phyloP scores from a whole-genome alignment of 179 eudicot species.

The Drosera spatulata region DNA sequence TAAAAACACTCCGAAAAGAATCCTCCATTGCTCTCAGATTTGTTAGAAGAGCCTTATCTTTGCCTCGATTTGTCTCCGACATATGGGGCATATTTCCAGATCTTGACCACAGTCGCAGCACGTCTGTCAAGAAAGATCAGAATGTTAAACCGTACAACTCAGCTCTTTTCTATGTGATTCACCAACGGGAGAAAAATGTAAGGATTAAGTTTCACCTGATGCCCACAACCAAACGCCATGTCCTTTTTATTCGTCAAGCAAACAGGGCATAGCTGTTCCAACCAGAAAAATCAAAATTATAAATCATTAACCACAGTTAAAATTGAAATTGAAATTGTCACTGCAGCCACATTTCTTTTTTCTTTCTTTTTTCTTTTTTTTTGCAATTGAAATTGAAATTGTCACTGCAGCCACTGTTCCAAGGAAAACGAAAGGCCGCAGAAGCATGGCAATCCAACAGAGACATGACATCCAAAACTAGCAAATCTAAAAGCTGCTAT shows the following conservation, averaged over 20 bases:
- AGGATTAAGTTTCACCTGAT: conserved; percentile 22
- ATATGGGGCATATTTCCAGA: conserved; percentile 38
- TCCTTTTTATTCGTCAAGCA: conserved; percentile 36
- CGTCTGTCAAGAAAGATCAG: conserved; percentile 16
- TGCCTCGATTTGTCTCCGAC: conserved; percentile 32
- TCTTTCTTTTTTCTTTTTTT: no score
- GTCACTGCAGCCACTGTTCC: no score
- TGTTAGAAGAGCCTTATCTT: conserved; percentile 30
- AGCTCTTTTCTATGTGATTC: background rate
- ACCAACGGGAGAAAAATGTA: background rate
- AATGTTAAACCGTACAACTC: background rate
- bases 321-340: background rate
- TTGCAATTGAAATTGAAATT: no score
- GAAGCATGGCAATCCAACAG: no score
- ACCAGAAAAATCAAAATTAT: background rate
- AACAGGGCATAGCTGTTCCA: conserved; percentile 35
- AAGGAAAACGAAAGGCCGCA: no score
- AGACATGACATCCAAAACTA: no score
- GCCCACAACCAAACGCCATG: conserved; percentile 55
- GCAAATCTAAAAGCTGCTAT: no score
- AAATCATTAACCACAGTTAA: background rate
- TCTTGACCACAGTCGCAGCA: conserved; percentile 44
- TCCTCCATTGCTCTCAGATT: background rate
- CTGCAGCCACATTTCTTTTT: background rate
- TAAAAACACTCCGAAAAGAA: background rate